A percentile compares a stretch with the other conserved stretches of the same genome.
Conservation (phyloP, 2,329 filamentous ascomycete genomes). For the Rutstroemia sp. region DNA sequence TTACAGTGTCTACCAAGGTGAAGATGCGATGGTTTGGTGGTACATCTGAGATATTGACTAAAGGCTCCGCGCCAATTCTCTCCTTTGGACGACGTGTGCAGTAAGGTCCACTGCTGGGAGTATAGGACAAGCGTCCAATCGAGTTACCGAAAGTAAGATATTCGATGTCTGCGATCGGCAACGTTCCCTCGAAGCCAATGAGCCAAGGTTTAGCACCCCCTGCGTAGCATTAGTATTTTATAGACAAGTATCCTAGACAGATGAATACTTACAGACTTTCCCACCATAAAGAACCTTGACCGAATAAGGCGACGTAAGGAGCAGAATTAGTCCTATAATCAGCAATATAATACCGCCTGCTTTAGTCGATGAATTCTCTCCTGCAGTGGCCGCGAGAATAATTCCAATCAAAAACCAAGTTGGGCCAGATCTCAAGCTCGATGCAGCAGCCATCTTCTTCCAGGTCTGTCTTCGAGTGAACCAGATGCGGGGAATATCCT, state of each 20-base stretch:
- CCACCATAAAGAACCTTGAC: slow-evolving; percentile 13
- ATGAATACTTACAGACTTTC: slow-evolving; percentile 8
- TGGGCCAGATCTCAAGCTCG: slow-evolving; percentile 1
- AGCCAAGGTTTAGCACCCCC: slow-evolving; percentile 9
- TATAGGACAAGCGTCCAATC: slow-evolving; percentile 14
- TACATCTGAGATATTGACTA: slow-evolving; percentile 6
- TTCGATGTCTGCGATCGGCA: slow-evolving; percentile 8
- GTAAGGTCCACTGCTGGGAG: slow-evolving; percentile 8
- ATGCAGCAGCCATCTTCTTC: slow-evolving; percentile 5
- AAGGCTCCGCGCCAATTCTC: slow-evolving; percentile 21
- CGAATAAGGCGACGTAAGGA: slow-evolving; percentile 10
- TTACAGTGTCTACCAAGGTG: slow-evolving; percentile 28
- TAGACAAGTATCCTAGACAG: background rate
- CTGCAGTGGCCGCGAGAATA: background rate
- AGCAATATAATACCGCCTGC: slow-evolving; percentile 9
- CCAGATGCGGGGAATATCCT: slow-evolving; percentile 20
- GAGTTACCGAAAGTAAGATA: slow-evolving; percentile 15
- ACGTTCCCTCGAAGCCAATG: slow-evolving; percentile 16
- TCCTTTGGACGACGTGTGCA: slow-evolving; percentile 6
- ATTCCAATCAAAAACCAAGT: background rate
- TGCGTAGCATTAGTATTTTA: background rate
- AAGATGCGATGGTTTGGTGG: slow-evolving; percentile 9
- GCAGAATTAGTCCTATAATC: slow-evolving; percentile 7
- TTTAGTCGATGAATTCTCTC: too few relatives aligned
- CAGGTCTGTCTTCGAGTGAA: background rate